phyloP scores from a whole-genome alignment of 2,329 filamentous ascomycete genomes.

The Colletotrichum sp. region DNA sequence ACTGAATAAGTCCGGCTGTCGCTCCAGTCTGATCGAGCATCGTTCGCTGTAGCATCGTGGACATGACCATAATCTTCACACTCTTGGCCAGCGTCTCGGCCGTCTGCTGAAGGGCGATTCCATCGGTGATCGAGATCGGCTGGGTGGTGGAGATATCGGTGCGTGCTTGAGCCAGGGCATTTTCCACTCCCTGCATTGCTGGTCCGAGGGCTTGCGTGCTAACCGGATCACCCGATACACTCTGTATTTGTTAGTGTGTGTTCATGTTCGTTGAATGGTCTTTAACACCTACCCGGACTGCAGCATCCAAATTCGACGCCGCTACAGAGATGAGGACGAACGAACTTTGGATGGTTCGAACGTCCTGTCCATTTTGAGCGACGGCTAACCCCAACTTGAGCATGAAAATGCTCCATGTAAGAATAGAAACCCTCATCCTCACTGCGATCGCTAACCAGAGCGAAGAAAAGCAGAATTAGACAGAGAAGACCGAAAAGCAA shows the following conservation, averaged over 20 bases:
- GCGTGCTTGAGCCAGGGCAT: conserved; percentile 11
- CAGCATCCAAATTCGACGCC: neutral
- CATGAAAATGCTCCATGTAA: neutral
- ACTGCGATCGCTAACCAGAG: neutral
- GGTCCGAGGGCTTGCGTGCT: neutral
- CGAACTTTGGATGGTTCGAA: neutral
- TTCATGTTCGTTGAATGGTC: neutral
- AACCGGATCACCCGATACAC: neutral
- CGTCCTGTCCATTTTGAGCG: neutral
- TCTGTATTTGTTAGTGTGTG: neutral
- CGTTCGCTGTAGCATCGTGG: conserved; percentile 7
- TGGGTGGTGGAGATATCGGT: conserved; percentile 17
- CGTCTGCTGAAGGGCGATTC: conserved; percentile 12
- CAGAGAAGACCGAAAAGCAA: neutral
- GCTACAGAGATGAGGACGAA: neutral
- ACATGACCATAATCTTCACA: conserved; percentile 21
- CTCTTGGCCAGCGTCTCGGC: conserved; percentile 11
- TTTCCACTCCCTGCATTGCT: conserved; percentile 1
- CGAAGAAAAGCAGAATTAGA: neutral
- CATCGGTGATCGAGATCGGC: conserved; percentile 28
- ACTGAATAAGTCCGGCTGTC: conserved; percentile 2
- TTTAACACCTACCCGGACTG: neutral
- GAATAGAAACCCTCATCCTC: neutral
- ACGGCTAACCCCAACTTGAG: neutral
- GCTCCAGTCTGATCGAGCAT: conserved; percentile 5